phyloP scores from a whole-genome alignment of 441 rosid genomes.

The Eutrema salsugineum region DNA sequence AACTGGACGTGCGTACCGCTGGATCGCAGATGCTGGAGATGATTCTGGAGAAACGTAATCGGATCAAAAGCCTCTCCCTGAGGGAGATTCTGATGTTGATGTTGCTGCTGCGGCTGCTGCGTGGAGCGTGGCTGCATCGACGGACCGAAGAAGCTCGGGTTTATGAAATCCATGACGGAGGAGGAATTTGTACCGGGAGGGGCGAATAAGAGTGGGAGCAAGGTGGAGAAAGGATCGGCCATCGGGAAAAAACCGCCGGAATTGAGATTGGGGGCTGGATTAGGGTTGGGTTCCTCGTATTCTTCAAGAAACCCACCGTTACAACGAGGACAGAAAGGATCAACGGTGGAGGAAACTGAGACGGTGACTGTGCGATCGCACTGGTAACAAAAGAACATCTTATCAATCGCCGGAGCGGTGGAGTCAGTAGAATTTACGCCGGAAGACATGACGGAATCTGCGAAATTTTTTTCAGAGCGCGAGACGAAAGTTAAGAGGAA shows the following conservation, averaged over 20 bases:
- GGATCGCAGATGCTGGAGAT: slow-evolving; percentile 42
- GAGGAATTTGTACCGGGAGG: slow-evolving; percentile 25
- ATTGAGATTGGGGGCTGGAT: slow-evolving; percentile 13
- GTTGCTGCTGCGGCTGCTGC: background rate
- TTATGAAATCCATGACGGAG: slow-evolving; percentile 23
- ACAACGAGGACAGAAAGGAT: slow-evolving; percentile 48
- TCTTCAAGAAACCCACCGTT: slow-evolving; percentile 52
- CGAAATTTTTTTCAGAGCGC: slow-evolving; percentile 18
- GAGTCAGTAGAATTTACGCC: slow-evolving; percentile 31
- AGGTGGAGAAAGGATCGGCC: slow-evolving; percentile 32
- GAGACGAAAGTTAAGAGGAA: background rate
- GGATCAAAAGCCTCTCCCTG: slow-evolving; percentile 37
- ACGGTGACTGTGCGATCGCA: slow-evolving; percentile 47
- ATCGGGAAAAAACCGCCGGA: slow-evolving; percentile 17
- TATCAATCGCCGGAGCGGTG: slow-evolving; percentile 21
- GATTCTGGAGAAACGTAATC: slow-evolving; percentile 39
- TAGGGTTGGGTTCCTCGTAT: slow-evolving; percentile 34
- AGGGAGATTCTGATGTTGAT: background rate
- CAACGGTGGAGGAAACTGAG: slow-evolving; percentile 36
- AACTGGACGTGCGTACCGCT: slow-evolving; percentile 56
- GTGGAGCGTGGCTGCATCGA: slow-evolving; percentile 14
- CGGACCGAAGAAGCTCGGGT: slow-evolving; percentile 27
- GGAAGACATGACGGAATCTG: slow-evolving; percentile 40
- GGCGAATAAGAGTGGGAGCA: slow-evolving; percentile 32
- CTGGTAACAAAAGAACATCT: slow-evolving; percentile 45